phyloP scores from a whole-genome alignment of 805 yeast genomes.

The Jamesozyma spencerorum region DNA sequence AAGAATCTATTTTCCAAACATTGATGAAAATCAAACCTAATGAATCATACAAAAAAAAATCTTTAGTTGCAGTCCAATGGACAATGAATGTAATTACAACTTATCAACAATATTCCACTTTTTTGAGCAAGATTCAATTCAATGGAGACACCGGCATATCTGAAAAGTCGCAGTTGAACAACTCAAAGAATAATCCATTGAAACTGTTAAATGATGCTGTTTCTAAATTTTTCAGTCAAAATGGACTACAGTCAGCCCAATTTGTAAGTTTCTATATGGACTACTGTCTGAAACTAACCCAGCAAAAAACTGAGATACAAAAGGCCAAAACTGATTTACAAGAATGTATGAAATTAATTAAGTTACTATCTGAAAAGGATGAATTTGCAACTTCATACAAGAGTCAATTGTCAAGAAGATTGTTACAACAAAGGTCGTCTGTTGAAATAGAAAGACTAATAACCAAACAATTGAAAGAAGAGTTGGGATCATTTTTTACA shows the following conservation, averaged over 20 bases:
- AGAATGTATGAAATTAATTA: constrained; percentile 52
- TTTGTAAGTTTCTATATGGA: constrained; percentile 51
- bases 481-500: constrained; percentile 71
- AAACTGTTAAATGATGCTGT: constrained; percentile 41
- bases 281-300: constrained; percentile 42
- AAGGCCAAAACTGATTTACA: constrained; percentile 35
- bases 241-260: constrained; percentile 38
- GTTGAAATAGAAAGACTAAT: constrained; percentile 61
- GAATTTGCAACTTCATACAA: constrained; percentile 77
- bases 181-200: not conserved
- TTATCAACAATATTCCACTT: constrained; percentile 40
- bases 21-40: constrained; percentile 6
- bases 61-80: constrained; percentile 53
- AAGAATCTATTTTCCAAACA: constrained; percentile 12
- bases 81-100: constrained; percentile 45
- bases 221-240: constrained; percentile 47
- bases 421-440: constrained; percentile 41
- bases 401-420: constrained; percentile 75
- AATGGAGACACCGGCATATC: not conserved
- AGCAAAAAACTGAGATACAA: constrained; percentile 33
- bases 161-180: constrained; percentile 25
- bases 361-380: constrained; percentile 72
- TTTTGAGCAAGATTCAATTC: constrained; percentile 37
- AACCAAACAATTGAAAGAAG: constrained; percentile 59
- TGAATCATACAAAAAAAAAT: constrained; percentile 3